These are phyloP conservation scores for Penicillium italicum DNA, from an alignment of 2,329 filamentous ascomycete genomes.

Conservation along the genomic window DNA sequence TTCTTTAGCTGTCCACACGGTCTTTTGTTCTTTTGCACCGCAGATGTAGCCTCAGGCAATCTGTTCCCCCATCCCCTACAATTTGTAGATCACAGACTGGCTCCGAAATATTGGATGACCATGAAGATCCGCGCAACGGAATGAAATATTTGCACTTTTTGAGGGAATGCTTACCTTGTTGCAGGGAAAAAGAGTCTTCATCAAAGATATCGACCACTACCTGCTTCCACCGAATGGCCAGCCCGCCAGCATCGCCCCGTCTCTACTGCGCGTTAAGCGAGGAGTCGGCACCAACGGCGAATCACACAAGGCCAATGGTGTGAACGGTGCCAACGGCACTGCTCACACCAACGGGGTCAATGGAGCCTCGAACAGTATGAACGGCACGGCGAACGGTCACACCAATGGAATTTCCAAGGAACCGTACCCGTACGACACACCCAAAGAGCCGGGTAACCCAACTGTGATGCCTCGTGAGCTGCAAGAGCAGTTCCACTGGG, in stretches of 20 bases:
- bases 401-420: slow-evolving; percentile 26
- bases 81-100: neutral
- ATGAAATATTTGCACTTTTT: slow-evolving; percentile 5
- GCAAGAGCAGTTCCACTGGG: slow-evolving; percentile 82
- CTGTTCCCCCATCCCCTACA: neutral
- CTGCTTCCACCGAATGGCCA: slow-evolving; percentile 71
- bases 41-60: neutral
- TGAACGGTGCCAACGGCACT: slow-evolving; percentile 18
- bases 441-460: slow-evolving; percentile 68
- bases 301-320: slow-evolving; percentile 20
- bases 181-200: slow-evolving; percentile 87
- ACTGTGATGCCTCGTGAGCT: slow-evolving; percentile 74
- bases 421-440: slow-evolving; percentile 58
- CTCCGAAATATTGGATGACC: neutral
- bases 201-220: slow-evolving; percentile 98
- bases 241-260: slow-evolving; percentile 69
- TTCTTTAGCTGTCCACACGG: slow-evolving; percentile 14
- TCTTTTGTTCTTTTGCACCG: slow-evolving; percentile 12
- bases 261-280: slow-evolving; percentile 59
- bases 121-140: neutral
- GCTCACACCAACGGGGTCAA: slow-evolving; percentile 11
- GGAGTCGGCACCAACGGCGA: slow-evolving; percentile 50
- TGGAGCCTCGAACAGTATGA: slow-evolving; percentile 1
- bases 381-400: slow-evolving; percentile 25
- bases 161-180: slow-evolving; percentile 42